Evolutionary conservation across 805 yeast genomes (phyloP).

Genomic region (Candida endomychidarum): DNA sequence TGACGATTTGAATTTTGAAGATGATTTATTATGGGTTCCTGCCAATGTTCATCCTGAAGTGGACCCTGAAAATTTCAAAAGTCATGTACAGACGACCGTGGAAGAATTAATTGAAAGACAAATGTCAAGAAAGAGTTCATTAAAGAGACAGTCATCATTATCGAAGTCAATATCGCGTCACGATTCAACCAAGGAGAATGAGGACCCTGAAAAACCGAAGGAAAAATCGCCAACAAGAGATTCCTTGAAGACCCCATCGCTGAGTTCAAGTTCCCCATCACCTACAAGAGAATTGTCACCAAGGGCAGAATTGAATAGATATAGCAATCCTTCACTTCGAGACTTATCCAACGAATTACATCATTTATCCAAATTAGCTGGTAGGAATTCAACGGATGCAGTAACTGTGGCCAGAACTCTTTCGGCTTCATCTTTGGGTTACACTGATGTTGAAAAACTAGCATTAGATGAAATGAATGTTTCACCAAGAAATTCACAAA

Average conservation of each 20-base stretch:
- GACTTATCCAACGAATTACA: conserved; percentile 76
- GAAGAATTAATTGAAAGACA: conserved; percentile 48
- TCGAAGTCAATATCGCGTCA: conserved; percentile 18
- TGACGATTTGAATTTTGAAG: conserved; percentile 15
- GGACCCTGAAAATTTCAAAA: conserved; percentile 84
- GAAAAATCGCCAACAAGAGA: conserved; percentile 6
- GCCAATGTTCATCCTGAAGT: conserved; percentile 91
- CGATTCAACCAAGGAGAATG: conserved; percentile 13
- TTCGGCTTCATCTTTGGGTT: conserved; percentile 66
- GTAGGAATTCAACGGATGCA: conserved; percentile 77
- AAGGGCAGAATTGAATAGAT: conserved; percentile 16
- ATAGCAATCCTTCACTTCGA: conserved; percentile 60
- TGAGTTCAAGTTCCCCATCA: neutral
- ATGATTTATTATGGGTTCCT: conserved; percentile 85
- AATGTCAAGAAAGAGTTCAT: conserved; percentile 24
- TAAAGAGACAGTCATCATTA: conserved; percentile 25
- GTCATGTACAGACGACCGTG: conserved; percentile 61
- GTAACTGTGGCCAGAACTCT: conserved; percentile 78
- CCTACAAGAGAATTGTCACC: conserved; percentile 7
- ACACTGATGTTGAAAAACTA: conserved; percentile 48
- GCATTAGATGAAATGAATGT: conserved; percentile 36
- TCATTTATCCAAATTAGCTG: conserved; percentile 71
- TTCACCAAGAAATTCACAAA: conserved; percentile 19
- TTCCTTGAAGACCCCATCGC: conserved; percentile 1
- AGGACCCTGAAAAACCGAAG: conserved; percentile 3